Evolutionary conservation across 140 eudicot species (phyloP).

Genomic region (Erigeron philadelphicus): DNA sequence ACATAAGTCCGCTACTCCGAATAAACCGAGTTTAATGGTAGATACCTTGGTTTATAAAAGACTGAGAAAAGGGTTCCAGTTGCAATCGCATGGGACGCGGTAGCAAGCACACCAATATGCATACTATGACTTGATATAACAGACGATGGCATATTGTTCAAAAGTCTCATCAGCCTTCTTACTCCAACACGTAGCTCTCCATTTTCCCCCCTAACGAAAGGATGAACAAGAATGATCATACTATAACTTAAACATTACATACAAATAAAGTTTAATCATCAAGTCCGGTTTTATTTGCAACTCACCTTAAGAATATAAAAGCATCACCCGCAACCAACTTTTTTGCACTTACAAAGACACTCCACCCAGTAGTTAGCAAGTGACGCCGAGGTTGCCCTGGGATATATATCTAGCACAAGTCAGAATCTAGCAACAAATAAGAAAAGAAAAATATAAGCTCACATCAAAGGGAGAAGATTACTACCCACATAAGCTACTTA

Average conservation of each 20-base stretch:
- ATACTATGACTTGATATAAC: slow-evolving; percentile 88
- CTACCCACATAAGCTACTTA: neutral
- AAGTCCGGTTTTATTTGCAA: slow-evolving; percentile 9
- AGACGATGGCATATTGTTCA: slow-evolving; percentile 84
- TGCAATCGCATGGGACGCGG: slow-evolving; percentile 88
- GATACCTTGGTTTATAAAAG: slow-evolving; percentile 80
- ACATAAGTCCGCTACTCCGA: neutral
- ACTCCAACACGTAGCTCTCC: slow-evolving; percentile 95
- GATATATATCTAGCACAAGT: slow-evolving; percentile 17
- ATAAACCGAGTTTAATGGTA: neutral
- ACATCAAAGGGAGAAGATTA: neutral
- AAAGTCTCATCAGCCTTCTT: slow-evolving; percentile 82
- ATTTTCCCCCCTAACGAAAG: slow-evolving; percentile 61
- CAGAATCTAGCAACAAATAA: slow-evolving; percentile 21
- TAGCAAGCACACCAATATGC: slow-evolving; percentile 82
- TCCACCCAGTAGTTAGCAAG: slow-evolving; percentile 97
- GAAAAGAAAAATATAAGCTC: neutral
- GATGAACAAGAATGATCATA: slow-evolving; percentile 12
- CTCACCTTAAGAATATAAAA: slow-evolving; percentile 81
- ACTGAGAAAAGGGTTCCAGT: slow-evolving; percentile 83
- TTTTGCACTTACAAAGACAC: slow-evolving; percentile 95
- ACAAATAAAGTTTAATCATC: slow-evolving; percentile 1
- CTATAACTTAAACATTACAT: neutral
- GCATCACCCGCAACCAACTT: slow-evolving; percentile 97
- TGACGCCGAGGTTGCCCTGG: slow-evolving; percentile 99